These are phyloP conservation scores for Geoglossum glabrum DNA, from an alignment of 495 filamentous ascomycete species.

Conservation along the genomic window DNA sequence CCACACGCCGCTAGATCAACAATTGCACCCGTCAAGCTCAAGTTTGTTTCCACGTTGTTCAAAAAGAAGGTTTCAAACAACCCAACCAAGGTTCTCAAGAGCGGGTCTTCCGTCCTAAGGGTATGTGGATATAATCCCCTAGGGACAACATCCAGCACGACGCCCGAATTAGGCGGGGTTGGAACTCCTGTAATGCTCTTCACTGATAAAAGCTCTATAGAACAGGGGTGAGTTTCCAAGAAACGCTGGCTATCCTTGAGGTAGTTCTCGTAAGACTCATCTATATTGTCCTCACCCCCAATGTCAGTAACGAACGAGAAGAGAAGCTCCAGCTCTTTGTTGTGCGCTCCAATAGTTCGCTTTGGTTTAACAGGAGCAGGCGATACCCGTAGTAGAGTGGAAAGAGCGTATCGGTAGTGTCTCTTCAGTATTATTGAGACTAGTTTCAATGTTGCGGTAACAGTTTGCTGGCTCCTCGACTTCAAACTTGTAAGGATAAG, in stretches of 20 bases:
- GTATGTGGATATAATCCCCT: conserved; percentile 36
- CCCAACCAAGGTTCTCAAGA: conserved; percentile 48
- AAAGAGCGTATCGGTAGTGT: conserved; percentile 69
- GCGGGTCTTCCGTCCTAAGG: conserved; percentile 49
- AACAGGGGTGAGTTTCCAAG: conserved; percentile 68
- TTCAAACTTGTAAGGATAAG: conserved; percentile 69
- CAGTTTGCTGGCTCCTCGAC: conserved; percentile 71
- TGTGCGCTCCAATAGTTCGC: conserved; percentile 59
- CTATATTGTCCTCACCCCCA: conserved; percentile 45
- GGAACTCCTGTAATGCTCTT: conserved; percentile 30
- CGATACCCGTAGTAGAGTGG: conserved; percentile 45
- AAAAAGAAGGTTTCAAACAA: conserved; percentile 63
- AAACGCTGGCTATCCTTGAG: conserved; percentile 56
- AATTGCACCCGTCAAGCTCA: conserved; percentile 64
- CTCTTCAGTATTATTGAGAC: conserved; percentile 65
- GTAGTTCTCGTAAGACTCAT: conserved; percentile 65
- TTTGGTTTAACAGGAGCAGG: conserved; percentile 28
- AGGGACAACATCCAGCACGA: conserved; percentile 1
- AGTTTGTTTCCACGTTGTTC: conserved; percentile 77
- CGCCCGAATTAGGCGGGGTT: conserved; percentile 13
- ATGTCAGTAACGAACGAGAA: conserved; percentile 53
- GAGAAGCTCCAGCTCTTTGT: conserved; percentile 57
- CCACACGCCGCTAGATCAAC: conserved; percentile 68
- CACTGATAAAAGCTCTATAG: conserved; percentile 33
- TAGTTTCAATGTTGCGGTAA: conserved; percentile 70